Percentiles rank a stretch among this genome's conserved stretches.
Evolutionary conservation across 2,329 filamentous ascomycete species (phyloP).

Genomic region (Knufia petricola): DNA sequence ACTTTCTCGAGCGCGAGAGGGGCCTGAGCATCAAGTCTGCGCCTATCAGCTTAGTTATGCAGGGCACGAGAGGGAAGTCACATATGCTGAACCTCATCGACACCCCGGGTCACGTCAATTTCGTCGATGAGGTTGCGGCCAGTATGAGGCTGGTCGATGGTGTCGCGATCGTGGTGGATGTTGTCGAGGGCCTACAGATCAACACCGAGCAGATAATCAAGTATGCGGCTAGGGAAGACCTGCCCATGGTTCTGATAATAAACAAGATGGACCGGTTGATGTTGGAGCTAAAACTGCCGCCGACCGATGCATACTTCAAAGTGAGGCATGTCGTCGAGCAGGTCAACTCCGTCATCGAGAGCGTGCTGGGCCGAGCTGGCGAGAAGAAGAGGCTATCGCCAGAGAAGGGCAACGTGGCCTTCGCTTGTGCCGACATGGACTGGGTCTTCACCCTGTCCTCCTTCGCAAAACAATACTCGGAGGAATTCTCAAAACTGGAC

Average conservation of each 20-base stretch:
- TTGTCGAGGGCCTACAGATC: slow-evolving; percentile 96
- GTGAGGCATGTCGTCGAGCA: slow-evolving; percentile 97
- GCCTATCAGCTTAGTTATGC: slow-evolving; percentile 87
- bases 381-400: slow-evolving; percentile 76
- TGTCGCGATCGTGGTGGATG: slow-evolving; percentile 85
- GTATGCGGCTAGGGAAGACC: slow-evolving; percentile 79
- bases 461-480: slow-evolving; percentile 92
- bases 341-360: slow-evolving; percentile 92
- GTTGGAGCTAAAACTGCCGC: slow-evolving; percentile 84
- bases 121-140: slow-evolving; percentile 91
- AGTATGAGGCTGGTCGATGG: slow-evolving; percentile 82
- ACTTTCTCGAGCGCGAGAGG: slow-evolving; percentile 77
- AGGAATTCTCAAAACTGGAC: slow-evolving; percentile 75
- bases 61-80: slow-evolving; percentile 82
- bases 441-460: slow-evolving; percentile 95
- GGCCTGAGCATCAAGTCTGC: slow-evolving; percentile 86
- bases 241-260: slow-evolving; percentile 80
- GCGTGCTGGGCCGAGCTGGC: slow-evolving; percentile 69
- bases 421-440: slow-evolving; percentile 83
- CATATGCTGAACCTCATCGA: slow-evolving; percentile 92
- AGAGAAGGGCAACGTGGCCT: slow-evolving; percentile 96
- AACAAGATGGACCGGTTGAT: slow-evolving; percentile 98
- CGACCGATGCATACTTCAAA: slow-evolving; percentile 96
- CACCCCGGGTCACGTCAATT: slow-evolving; percentile 96
- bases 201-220: slow-evolving; percentile 97